These are phyloP conservation scores for Globisporangium apiculatum DNA, from an alignment of 352 stramenopile genomes.

Conservation along the genomic window DNA sequence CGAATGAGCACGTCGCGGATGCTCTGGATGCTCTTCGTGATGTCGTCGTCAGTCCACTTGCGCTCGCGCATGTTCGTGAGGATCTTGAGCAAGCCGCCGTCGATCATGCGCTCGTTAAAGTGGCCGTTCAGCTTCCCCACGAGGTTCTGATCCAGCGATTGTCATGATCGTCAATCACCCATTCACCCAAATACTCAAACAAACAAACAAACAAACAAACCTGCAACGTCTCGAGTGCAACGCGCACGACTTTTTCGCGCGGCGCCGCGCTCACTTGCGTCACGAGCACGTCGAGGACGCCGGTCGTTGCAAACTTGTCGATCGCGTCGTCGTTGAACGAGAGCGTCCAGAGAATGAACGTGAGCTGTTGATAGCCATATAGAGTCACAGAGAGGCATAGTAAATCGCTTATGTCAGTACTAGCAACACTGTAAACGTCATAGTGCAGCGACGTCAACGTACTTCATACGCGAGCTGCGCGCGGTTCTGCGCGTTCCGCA, in stretches of 20 bases:
- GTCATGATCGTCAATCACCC: no score
- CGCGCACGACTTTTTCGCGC: constrained; percentile 95
- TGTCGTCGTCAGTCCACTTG: constrained; percentile 95
- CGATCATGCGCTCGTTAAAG: constrained; percentile 95
- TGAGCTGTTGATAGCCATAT: constrained; percentile 50
- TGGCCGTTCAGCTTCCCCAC: constrained; percentile 71
- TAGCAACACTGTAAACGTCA: neutral
- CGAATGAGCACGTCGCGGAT: constrained; percentile 77
- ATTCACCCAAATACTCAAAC: neutral
- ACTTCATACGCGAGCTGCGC: constrained; percentile 95
- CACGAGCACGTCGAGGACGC: constrained; percentile 65
- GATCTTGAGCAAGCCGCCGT: constrained; percentile 92
- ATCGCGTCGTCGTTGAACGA: constrained; percentile 87
- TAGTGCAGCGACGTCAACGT: neutral
- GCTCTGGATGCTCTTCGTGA: constrained; percentile 75
- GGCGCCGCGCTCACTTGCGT: constrained; percentile 89
- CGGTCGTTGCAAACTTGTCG: constrained; percentile 65
- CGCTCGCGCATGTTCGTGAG: constrained; percentile 90
- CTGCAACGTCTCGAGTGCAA: constrained; percentile 90
- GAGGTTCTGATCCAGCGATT: constrained; percentile 39
- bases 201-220: constrained; percentile 17
- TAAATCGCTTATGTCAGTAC: neutral
- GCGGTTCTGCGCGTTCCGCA: constrained; percentile 71
- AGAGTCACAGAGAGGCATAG: neutral
- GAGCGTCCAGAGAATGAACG: constrained; percentile 96